Evolutionary conservation across 208 protist species (phyloP).

Genomic region (Leishmania gerbilli): DNA sequence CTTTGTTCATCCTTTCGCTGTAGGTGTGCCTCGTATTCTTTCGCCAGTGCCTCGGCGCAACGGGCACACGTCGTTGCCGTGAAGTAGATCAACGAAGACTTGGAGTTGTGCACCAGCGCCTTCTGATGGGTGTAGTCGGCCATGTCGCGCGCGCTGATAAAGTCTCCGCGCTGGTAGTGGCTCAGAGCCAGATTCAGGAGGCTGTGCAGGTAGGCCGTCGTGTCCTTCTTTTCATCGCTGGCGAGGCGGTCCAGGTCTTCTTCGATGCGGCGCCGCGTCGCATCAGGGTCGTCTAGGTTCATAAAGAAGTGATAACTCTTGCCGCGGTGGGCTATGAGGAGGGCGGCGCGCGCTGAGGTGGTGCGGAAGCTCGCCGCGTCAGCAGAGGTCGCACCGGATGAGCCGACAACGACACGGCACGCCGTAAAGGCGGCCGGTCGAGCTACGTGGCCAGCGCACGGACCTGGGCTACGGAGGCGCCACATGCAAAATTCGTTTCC

Average conservation of each 20-base stretch:
- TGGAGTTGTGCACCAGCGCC: conserved; percentile 41
- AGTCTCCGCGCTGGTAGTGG: conserved; percentile 69
- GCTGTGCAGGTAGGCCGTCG: conserved; percentile 65
- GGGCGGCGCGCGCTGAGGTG: not conserved
- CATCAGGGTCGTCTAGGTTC: conserved; percentile 76
- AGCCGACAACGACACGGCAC: conserved; percentile 6
- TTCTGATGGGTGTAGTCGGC: conserved; percentile 64
- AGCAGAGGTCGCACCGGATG: not conserved
- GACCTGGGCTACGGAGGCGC: not conserved
- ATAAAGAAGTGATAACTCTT: conserved; percentile 79
- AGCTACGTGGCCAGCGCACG: not conserved
- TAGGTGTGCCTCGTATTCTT: conserved; percentile 64
- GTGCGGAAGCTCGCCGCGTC: not conserved
- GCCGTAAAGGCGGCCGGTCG: conserved; percentile 5
- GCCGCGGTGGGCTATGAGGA: conserved; percentile 21
- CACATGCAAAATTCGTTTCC: not conserved
- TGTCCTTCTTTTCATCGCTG: conserved; percentile 49
- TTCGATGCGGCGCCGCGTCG: conserved; percentile 66
- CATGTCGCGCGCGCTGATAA: conserved; percentile 53
- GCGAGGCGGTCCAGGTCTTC: conserved; percentile 55
- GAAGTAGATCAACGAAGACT: conserved; percentile 69
- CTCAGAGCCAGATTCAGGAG: conserved; percentile 74
- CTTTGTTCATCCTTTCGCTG: conserved; percentile 30
- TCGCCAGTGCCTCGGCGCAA: conserved; percentile 50
- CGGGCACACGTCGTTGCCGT: conserved; percentile 65